Percentiles rank a stretch among this genome's conserved stretches.
These are phyloP conservation scores for Gossypium mustelinum DNA, from an alignment of 345 rosid species.

Conservation along the genomic window DNA sequence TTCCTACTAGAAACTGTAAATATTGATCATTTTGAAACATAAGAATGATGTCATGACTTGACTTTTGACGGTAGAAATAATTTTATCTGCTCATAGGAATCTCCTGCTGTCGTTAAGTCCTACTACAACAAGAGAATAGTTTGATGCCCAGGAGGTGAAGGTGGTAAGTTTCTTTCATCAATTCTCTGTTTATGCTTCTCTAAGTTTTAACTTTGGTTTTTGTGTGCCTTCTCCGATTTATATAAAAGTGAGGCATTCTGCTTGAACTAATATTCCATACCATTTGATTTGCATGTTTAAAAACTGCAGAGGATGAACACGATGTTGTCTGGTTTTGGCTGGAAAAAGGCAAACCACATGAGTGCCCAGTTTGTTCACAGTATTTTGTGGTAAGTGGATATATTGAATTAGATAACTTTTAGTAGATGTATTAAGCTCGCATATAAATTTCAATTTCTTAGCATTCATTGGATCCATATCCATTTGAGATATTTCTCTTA, in stretches of 20 bases:
- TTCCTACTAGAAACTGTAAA: not conserved
- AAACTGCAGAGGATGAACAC: conserved; percentile 76
- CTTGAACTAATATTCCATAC: not conserved
- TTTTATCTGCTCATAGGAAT: conserved; percentile 42
- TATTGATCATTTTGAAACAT: not conserved
- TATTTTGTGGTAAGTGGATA: conserved; percentile 66
- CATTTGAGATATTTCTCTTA: not conserved
- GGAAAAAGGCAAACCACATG: conserved; percentile 75
- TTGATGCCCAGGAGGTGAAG: conserved; percentile 89
- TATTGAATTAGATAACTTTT: conserved; percentile 10
- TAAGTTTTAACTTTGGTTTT: not conserved
- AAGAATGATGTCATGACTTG: not conserved
- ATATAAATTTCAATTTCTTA: not conserved
- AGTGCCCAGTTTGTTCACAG: conserved; percentile 86
- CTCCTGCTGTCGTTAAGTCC: conserved; percentile 69
- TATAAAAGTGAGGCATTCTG: not conserved
- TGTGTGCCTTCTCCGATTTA: not conserved
- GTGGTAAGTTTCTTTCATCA: conserved; percentile 41
- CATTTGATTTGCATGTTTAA: conserved; percentile 7
- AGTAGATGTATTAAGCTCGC: not conserved
- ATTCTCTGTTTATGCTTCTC: not conserved
- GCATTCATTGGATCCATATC: not conserved
- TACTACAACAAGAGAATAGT: conserved; percentile 76
- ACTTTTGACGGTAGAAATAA: not conserved
- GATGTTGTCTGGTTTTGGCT: conserved; percentile 99